Conservation (phyloP, 176 grass and related monocot species). For the Alopecurus myosuroides region DNA sequence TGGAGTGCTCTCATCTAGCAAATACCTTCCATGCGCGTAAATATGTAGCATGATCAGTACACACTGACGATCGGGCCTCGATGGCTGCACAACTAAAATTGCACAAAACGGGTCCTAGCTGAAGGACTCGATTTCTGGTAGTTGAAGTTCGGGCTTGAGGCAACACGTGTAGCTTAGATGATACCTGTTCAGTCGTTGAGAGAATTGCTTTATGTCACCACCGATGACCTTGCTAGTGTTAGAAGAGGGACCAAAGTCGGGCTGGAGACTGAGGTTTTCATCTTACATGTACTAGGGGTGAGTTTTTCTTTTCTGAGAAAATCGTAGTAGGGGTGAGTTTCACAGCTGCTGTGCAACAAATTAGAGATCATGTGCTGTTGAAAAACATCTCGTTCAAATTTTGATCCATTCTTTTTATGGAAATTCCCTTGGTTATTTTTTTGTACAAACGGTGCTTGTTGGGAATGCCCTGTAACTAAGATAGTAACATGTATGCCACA, state of each 20-base stretch:
- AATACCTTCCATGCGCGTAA: not conserved
- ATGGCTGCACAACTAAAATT: not conserved
- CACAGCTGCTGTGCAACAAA: not conserved
- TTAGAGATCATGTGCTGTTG: constrained; percentile 27
- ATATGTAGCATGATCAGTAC: constrained; percentile 28
- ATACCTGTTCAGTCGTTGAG: not conserved
- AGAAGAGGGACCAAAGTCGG: not conserved
- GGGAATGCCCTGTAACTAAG: too few species aligned
- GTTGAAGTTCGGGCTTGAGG: not conserved
- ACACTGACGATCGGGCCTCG: not conserved
- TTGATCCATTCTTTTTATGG: constrained; percentile 23
- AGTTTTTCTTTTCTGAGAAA: too few species aligned
- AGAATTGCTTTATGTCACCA: constrained; percentile 1
- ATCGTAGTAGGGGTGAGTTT: not conserved
- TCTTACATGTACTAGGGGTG: not conserved
- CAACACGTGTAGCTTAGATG: constrained; percentile 10
- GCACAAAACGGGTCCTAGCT: not conserved
- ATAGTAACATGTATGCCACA: too few species aligned
- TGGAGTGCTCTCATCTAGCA: constrained; percentile 68
- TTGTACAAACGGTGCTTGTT: not conserved
- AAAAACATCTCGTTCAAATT: constrained; percentile 17
- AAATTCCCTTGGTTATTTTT: not conserved
- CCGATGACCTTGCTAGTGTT: not conserved
- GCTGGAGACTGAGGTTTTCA: not conserved
- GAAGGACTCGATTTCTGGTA: constrained; percentile 6